Evolutionary conservation across 306 rosid genomes (phyloP), one percentile per base, ranked within the genome.

Genomic region (Coriaria nepalensis): DNA sequence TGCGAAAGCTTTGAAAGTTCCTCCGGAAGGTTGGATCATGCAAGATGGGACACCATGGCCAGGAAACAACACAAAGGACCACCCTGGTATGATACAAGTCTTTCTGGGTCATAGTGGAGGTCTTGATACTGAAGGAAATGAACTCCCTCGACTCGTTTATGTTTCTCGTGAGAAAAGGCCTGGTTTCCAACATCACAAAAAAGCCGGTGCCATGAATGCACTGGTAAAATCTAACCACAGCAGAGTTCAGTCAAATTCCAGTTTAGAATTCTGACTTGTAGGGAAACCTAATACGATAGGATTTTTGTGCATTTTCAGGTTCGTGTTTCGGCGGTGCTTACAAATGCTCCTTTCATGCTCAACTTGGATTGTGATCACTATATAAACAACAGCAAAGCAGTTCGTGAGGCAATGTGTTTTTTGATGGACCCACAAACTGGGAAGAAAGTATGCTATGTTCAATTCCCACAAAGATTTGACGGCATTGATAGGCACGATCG

Each of bases 21-120:
- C 96, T 9, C 55, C 75, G 13, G 94, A 83, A 71, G 96, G 96
- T 43, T 87, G 96, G 96, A 87, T 87, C 44, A 87, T 87, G 96
- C 93, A 87, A 75, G 96, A 87, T 67, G 96, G 96, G 64, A 87
- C 94, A 52, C 96, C 96, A 45, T 87, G 96, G 96, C 96, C 96
- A 0, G 96, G 96, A 40, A 87, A 87, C 77, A 87, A 87, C 56
- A 82, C 94, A 1, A 87, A 70, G 75, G 96, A 87, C 68, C 96
- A 87, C 62, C 96, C 94, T 14, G 96, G 96, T 37, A 87, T 87
- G 96, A 83, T 87, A 65, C 96, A 87, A 66, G 96, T 87, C 37
- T 87, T 87, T 70, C 93, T 87, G 9, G 96, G 96, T 57, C 85
- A 78, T 59, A 87, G 87, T 51, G 96, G 96, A 60, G 94, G 96